A percentile compares a stretch with the other conserved stretches of the same genome.
Conservation (phyloP, 2,329 filamentous ascomycete genomes). For the Fusarium sarcochroum region DNA sequence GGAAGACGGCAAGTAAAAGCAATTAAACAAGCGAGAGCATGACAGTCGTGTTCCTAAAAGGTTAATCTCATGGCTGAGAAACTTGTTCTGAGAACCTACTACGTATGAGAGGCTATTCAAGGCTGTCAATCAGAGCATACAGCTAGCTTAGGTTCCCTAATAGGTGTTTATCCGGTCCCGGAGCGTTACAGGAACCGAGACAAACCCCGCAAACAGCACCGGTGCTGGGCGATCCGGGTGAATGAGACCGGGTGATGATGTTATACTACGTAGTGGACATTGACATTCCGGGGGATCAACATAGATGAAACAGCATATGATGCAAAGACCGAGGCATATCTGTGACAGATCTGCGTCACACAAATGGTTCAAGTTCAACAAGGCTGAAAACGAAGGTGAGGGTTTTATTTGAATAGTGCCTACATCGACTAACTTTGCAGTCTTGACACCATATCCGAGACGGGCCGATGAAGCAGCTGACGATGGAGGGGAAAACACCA, state of each 20-base stretch:
- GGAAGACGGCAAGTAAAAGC: slow-evolving; percentile 9
- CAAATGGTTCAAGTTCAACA: slow-evolving; percentile 17
- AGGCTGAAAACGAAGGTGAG: slow-evolving; percentile 14
- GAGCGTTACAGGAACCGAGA: slow-evolving; percentile 28
- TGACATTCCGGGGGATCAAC: slow-evolving; percentile 32
- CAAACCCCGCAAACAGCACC: slow-evolving; percentile 33
- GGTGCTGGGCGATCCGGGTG: slow-evolving; percentile 28
- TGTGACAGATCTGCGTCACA: slow-evolving; percentile 36
- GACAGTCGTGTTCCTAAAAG: slow-evolving; percentile 9
- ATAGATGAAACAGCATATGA: slow-evolving; percentile 40
- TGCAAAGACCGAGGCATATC: slow-evolving; percentile 30
- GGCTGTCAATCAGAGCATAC: neutral
- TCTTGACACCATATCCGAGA: slow-evolving; percentile 15
- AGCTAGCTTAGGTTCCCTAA: too few species aligned
- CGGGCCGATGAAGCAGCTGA: slow-evolving; percentile 32
- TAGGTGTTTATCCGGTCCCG: slow-evolving; percentile 1
- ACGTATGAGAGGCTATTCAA: slow-evolving; percentile 2
- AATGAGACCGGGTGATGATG: slow-evolving; percentile 16
- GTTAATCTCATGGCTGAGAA: too few species aligned
- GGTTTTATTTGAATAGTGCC: neutral
- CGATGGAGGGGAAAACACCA: slow-evolving; percentile 1
- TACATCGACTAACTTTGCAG: neutral
- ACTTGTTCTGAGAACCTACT: too few species aligned
- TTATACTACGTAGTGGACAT: slow-evolving; percentile 5
- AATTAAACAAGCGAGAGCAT: slow-evolving; percentile 24